These are phyloP conservation scores for Perkinsus olseni DNA, from an alignment of 169 alveolate genomes.

Conservation along the genomic window DNA sequence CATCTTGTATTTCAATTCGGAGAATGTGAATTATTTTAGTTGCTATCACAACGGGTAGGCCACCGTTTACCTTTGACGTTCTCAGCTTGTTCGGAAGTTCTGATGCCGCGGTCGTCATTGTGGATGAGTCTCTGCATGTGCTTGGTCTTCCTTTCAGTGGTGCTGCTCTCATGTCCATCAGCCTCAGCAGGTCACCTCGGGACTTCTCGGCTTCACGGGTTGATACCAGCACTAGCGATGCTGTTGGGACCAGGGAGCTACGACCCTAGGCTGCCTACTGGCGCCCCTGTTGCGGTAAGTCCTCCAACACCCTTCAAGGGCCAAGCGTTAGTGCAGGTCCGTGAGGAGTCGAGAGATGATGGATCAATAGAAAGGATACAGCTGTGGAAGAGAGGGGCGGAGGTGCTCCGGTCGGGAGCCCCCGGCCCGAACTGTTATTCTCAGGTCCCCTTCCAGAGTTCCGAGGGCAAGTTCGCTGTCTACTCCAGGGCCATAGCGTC, in stretches of 20 bases:
- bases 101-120: too few relatives aligned
- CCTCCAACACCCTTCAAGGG: not conserved
- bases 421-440: not conserved
- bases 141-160: too few relatives aligned
- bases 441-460: not conserved
- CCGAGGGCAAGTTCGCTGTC: not conserved
- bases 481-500: not conserved
- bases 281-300: not conserved
- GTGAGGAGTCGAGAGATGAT: not conserved
- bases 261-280: not conserved
- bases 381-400: not conserved
- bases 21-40: too few relatives aligned
- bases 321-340: not conserved
- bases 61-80: too few relatives aligned
- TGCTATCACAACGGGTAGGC: too few relatives aligned
- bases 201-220: not conserved
- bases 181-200: not conserved
- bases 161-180: not conserved
- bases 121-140: too few relatives aligned
- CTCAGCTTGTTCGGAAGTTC: too few relatives aligned
- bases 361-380: not conserved
- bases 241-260: not conserved
- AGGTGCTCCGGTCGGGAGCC: not conserved
- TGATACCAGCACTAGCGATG: not conserved
- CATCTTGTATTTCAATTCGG: too few relatives aligned